A percentile compares a stretch with the other conserved stretches of the same genome.
Evolutionary conservation across 208 protist genomes (phyloP).

Genomic region (Leishmania mexicana): DNA sequence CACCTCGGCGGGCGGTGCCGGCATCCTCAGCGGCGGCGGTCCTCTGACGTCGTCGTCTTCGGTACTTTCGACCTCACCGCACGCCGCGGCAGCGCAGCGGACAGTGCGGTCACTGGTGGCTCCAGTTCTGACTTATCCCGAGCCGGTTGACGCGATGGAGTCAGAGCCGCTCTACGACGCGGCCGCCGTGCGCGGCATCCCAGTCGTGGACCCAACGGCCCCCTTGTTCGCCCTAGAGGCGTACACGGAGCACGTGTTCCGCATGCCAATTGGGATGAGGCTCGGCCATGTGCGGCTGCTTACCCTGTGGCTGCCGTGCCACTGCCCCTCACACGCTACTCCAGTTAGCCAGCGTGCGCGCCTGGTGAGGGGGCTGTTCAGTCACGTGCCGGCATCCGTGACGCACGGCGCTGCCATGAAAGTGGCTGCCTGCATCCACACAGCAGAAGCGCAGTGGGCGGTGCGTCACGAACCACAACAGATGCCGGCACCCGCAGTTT

Average conservation of each 20-base stretch:
- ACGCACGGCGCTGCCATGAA: conserved; percentile 15
- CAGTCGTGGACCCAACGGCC: conserved; percentile 26
- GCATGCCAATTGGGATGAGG: conserved; percentile 24
- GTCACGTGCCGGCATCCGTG: conserved; percentile 22
- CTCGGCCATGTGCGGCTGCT: conserved; percentile 15
- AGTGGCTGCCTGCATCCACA: conserved; percentile 8
- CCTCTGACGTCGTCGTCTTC: neutral
- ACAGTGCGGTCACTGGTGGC: conserved; percentile 11
- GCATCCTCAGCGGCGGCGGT: neutral
- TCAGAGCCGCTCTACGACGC: neutral
- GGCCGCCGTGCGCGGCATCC: neutral
- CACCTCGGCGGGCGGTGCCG: neutral
- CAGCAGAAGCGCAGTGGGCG: neutral
- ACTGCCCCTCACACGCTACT: neutral
- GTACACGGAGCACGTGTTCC: conserved; percentile 19
- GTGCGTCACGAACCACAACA: neutral
- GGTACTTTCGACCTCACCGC: conserved; percentile 1
- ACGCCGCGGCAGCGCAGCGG: neutral
- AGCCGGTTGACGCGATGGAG: neutral
- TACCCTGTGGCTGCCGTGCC: conserved; percentile 9
- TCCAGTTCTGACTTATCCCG: neutral
- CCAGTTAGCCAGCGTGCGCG: neutral
- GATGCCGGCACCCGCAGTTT: neutral
- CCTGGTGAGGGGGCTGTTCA: conserved; percentile 26
- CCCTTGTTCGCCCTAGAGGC: conserved; percentile 25